These are phyloP conservation scores for Areca catechu DNA, from an alignment of 176 grass and related monocot genomes.

Conservation along the genomic window DNA sequence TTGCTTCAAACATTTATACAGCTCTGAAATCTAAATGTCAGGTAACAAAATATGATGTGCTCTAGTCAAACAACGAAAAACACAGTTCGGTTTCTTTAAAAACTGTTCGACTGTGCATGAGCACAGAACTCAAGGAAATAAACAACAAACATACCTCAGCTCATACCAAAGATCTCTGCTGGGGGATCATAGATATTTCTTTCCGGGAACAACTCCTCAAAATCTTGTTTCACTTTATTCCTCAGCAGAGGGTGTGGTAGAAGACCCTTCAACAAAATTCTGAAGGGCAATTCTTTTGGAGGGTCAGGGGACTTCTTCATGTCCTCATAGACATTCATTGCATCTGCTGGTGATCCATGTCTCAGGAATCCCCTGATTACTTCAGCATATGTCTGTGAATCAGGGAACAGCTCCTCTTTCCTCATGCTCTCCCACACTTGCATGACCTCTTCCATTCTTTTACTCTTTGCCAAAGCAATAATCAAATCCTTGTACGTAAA, in stretches of 20 bases:
- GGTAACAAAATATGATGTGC: too few species aligned
- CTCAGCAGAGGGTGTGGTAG: constrained; percentile 71
- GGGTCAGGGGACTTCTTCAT: constrained; percentile 86
- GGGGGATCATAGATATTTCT: constrained; percentile 94
- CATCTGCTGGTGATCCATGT: constrained; percentile 86
- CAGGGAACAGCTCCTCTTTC: constrained; percentile 72
- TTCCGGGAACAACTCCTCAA: constrained; percentile 87
- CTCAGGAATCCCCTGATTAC: constrained; percentile 87
- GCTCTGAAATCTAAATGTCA: too few species aligned
- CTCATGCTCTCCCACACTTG: constrained; percentile 73
- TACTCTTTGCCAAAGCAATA: constrained; percentile 66
- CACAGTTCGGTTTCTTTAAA: too few species aligned
- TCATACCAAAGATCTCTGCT: constrained; percentile 87
- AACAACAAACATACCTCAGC: constrained; percentile 26
- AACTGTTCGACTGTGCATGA: too few species aligned
- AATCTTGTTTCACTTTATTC: constrained; percentile 95
- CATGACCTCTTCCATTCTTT: constrained; percentile 90
- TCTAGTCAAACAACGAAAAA: too few species aligned
- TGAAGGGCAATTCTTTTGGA: constrained; percentile 78
- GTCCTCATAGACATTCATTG: constrained; percentile 94
- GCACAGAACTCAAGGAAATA: too few species aligned
- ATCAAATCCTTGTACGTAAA: constrained; percentile 95
- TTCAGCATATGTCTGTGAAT: constrained; percentile 80
- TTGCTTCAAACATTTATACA: too few species aligned
- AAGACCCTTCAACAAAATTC: constrained; percentile 84